phyloP scores from a whole-genome alignment of 169 alveolate species.

The Miamiensis avidus region DNA sequence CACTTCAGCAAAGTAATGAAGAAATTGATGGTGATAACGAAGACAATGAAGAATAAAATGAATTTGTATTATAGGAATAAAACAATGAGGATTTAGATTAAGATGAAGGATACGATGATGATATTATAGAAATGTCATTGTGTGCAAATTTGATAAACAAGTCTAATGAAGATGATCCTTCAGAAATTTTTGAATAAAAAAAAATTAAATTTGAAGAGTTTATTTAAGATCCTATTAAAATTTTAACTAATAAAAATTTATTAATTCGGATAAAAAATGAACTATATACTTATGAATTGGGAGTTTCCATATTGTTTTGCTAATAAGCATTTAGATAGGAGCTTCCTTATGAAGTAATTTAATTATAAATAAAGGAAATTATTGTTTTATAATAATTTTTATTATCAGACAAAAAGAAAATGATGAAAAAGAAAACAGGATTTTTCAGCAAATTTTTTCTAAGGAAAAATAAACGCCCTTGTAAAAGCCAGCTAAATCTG shows the following conservation, averaged over 20 bases:
- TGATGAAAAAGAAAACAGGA: neutral
- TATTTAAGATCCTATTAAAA: conserved; percentile 31
- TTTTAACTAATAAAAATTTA: conserved; percentile 47
- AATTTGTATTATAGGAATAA: neutral
- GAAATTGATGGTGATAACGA: neutral
- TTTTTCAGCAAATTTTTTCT: neutral
- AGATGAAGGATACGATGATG: conserved; percentile 49
- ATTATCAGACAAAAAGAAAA: neutral
- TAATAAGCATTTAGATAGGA: conserved; percentile 42
- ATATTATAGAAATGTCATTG: conserved; percentile 42
- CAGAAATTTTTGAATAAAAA: conserved; percentile 36
- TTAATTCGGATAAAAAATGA: conserved; percentile 42
- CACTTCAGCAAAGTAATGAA: no score
- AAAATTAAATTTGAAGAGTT: conserved; percentile 49
- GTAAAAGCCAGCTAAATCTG: neutral
- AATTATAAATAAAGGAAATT: neutral
- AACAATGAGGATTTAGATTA: conserved; percentile 16
- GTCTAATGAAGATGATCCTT: conserved; percentile 36
- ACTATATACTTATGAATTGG: conserved; percentile 53
- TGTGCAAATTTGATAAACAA: conserved; percentile 44
- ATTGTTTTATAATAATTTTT: neutral
- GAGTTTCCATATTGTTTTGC: conserved; percentile 48
- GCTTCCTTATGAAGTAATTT: conserved; percentile 26
- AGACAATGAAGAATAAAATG: neutral
- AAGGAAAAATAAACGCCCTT: neutral